Evolutionary conservation across 345 rosid genomes (phyloP), one percentile per base, ranked within the genome.

Genomic region (Eucalyptus curtisii): DNA sequence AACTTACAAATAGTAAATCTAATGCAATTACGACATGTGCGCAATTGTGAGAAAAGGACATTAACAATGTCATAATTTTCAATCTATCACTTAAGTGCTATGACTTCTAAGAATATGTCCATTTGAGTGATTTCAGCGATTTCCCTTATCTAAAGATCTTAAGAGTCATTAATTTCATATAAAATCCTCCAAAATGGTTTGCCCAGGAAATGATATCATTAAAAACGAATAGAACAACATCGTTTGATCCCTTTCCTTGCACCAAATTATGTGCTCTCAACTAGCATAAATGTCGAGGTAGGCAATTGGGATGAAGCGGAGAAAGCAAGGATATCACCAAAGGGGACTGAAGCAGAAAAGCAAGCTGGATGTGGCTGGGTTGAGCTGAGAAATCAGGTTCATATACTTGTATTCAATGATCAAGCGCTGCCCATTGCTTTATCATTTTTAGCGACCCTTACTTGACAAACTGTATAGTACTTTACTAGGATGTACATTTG

Each of bases 261-360:
- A 22, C 30, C 61, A 24, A 81, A 81, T 55, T 50, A 53, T 22
- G 87, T 66, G 9, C 87, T 89, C 42, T 52, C 87, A 37, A 37
- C 40, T 37, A 37, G 40, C 40, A 37, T 87, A 57, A 64, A 89
- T 87, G 87, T 89, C 5, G n/a, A 84, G 55, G 81, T 49, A 12
- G 57, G 87, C 44, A 87, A 87, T 59, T 87, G 89, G 87, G 87
- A 42, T 49, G 91, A 89, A 82, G 89, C 31, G n/a, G 89, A 66
- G 87, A 89, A 57, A 30, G 85, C 49, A 14, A 87, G 89, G 85
- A 61, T 33, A 48, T 27, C 55, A 42, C 52, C 87, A 8, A 82
- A 6, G 25, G 49, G 48, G 45, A 84, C 45, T 64, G 87, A 82
- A 42, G 68, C 42, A 22, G 87, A 64, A 33, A 89, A 89, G 85